phyloP scores from a whole-genome alignment of 768 basidiomycete genomes.

The Trametes coccinea region DNA sequence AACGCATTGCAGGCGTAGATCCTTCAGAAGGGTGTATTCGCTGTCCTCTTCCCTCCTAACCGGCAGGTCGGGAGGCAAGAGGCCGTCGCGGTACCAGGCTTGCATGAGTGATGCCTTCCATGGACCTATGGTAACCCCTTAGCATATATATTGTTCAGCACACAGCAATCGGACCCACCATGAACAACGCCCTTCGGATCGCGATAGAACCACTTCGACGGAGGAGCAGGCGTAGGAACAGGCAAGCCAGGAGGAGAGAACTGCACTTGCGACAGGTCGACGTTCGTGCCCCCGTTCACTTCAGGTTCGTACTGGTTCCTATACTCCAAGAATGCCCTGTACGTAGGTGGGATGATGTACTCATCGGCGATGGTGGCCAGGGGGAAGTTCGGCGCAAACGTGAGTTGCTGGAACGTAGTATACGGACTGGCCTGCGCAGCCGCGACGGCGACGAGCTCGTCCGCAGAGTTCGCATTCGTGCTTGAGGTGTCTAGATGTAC shows the following conservation, averaged over 20 bases:
- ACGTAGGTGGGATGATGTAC: slow-evolving; percentile 90
- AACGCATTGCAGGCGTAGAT: slow-evolving; percentile 73
- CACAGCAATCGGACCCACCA: slow-evolving; percentile 46
- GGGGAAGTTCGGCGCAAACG: slow-evolving; percentile 86
- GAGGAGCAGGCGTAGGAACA: slow-evolving; percentile 63
- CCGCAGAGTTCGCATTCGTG: slow-evolving; percentile 45
- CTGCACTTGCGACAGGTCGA: slow-evolving; percentile 61
- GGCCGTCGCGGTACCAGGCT: slow-evolving; percentile 83
- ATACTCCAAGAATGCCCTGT: slow-evolving; percentile 75
- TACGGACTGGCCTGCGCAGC: slow-evolving; percentile 79
- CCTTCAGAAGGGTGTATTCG: slow-evolving; percentile 67
- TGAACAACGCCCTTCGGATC: slow-evolving; percentile 82
- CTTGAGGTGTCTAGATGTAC: slow-evolving; percentile 34
- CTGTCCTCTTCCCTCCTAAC: slow-evolving; percentile 75
- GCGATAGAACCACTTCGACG: slow-evolving; percentile 79
- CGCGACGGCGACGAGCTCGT: slow-evolving; percentile 68
- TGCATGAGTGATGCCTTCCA: slow-evolving; percentile 91
- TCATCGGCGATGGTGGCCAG: slow-evolving; percentile 86
- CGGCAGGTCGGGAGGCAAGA: slow-evolving; percentile 80
- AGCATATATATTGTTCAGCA: slow-evolving; percentile 14
- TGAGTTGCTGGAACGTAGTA: slow-evolving; percentile 89
- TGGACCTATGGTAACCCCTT: slow-evolving; percentile 51
- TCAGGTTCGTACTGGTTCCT: slow-evolving; percentile 64
- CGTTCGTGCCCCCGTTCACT: slow-evolving; percentile 39
- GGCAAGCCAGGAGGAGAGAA: slow-evolving; percentile 82